phyloP scores from a whole-genome alignment of 495 filamentous ascomycete species.

The Talaromyces borbonicus region DNA sequence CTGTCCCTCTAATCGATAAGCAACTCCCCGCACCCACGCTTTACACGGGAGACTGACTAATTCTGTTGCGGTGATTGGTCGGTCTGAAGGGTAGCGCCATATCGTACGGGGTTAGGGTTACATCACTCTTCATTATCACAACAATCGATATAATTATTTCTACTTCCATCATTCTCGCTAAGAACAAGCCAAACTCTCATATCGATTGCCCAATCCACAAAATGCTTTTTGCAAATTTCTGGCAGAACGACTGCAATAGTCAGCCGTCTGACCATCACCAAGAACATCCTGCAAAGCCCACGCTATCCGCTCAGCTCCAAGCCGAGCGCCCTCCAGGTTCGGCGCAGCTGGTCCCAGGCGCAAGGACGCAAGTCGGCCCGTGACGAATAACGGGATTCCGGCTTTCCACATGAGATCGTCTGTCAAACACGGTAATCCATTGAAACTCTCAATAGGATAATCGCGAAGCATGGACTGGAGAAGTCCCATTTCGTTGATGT shows the following conservation, averaged over 20 bases:
- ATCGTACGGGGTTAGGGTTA: too few relatives aligned
- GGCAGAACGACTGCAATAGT: not conserved
- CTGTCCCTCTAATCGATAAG: constrained; percentile 3
- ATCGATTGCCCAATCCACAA: constrained; percentile 27
- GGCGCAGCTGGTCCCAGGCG: constrained; percentile 50
- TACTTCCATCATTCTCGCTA: not conserved
- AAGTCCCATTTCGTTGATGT: constrained; percentile 40
- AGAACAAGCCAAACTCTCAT: constrained; percentile 10
- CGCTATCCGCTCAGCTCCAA: constrained; percentile 52
- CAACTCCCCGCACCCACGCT: constrained; percentile 4
- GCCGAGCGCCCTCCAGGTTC: constrained; percentile 53
- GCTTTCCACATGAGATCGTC: constrained; percentile 53
- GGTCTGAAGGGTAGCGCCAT: too few relatives aligned
- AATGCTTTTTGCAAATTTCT: constrained; percentile 19
- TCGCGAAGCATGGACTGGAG: constrained; percentile 39
- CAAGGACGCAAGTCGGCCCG: constrained; percentile 47
- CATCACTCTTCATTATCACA: too few relatives aligned
- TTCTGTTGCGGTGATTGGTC: not conserved
- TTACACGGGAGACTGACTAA: not conserved
- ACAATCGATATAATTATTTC: too few relatives aligned
- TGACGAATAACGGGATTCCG: constrained; percentile 51
- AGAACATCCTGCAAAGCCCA: constrained; percentile 48
- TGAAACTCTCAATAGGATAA: constrained; percentile 41
- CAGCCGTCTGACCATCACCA: constrained; percentile 10
- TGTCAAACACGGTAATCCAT: constrained; percentile 51